These are phyloP conservation scores for Zasmidium citrigriseum DNA, from an alignment of 2,329 filamentous ascomycete genomes.

Conservation along the genomic window DNA sequence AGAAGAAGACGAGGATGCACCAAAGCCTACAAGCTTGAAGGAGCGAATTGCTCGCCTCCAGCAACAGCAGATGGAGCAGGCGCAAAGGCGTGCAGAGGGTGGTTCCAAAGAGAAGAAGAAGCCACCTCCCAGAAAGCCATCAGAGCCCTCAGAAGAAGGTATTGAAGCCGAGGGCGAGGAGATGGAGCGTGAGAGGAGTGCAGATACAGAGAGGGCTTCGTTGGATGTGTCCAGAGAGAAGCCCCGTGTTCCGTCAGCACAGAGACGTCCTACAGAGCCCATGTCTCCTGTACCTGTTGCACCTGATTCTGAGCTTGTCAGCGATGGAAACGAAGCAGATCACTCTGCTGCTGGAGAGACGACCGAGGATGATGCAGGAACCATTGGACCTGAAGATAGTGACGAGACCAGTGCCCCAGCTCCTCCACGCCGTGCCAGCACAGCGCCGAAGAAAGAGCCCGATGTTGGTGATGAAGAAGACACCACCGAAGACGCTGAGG, in stretches of 20 bases:
- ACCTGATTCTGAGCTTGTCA: slow-evolving; percentile 55
- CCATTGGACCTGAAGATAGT: slow-evolving; percentile 71
- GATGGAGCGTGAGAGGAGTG: slow-evolving; percentile 39
- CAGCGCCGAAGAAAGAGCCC: slow-evolving; percentile 38
- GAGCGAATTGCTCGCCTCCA: slow-evolving; percentile 93
- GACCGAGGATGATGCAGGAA: slow-evolving; percentile 62
- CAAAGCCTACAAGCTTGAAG: slow-evolving; percentile 90
- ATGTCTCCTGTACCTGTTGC: slow-evolving; percentile 36
- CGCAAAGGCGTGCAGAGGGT: slow-evolving; percentile 76
- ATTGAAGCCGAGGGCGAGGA: slow-evolving; percentile 40
- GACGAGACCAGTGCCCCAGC: slow-evolving; percentile 58
- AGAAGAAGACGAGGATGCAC: slow-evolving; percentile 70
- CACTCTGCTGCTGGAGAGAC: slow-evolving; percentile 64
- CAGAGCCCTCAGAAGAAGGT: slow-evolving; percentile 46
- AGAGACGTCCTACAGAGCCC: slow-evolving; percentile 39
- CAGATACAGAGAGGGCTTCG: slow-evolving; percentile 39
- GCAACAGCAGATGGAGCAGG: slow-evolving; percentile 89
- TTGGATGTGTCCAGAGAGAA: slow-evolving; percentile 38
- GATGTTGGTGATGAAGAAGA: slow-evolving; percentile 54
- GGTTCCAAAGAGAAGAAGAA: slow-evolving; percentile 75
- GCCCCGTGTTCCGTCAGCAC: slow-evolving; percentile 38
- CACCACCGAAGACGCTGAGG: slow-evolving; percentile 52
- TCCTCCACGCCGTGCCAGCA: slow-evolving; percentile 43
- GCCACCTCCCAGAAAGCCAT: slow-evolving; percentile 61
- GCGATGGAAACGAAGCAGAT: slow-evolving; percentile 66